These are phyloP conservation scores for Pseudocercospora macadamiae DNA, from an alignment of 2,329 filamentous ascomycete species.

Conservation along the genomic window DNA sequence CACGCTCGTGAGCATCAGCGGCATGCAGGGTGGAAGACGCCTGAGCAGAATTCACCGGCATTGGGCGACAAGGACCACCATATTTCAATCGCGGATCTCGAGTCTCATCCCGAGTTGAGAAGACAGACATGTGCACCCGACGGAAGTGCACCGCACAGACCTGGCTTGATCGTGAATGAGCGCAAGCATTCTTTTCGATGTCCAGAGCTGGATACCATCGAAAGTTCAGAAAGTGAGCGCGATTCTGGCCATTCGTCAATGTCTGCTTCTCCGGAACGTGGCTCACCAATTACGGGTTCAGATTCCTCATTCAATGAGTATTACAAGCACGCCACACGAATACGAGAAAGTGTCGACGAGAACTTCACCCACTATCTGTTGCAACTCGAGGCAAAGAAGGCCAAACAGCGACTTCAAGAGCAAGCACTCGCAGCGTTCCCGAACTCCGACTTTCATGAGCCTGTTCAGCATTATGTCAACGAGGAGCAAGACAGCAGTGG, in stretches of 20 bases:
- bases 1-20: constrained; percentile 37
- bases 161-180: constrained; percentile 38
- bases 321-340: constrained; percentile 58
- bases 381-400: constrained; percentile 76
- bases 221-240: constrained; percentile 57
- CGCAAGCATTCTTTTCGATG: constrained; percentile 60
- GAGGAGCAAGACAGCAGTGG: constrained; percentile 46
- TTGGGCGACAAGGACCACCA: constrained; percentile 18
- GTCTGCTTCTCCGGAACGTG: constrained; percentile 41
- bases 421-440: constrained; percentile 75
- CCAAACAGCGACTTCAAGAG: constrained; percentile 78
- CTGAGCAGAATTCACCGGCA: constrained; percentile 5
- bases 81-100: constrained; percentile 17
- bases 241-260: constrained; percentile 49
- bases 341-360: constrained; percentile 71
- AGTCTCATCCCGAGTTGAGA: constrained; percentile 29
- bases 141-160: constrained; percentile 37
- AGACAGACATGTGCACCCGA: constrained; percentile 32
- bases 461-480: constrained; percentile 71
- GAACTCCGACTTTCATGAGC: constrained; percentile 69
- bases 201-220: constrained; percentile 64
- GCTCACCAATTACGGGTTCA: constrained; percentile 50
- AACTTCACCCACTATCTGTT: constrained; percentile 76
- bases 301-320: constrained; percentile 49
- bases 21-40: constrained; percentile 30